These are phyloP conservation scores for Skeletonema marinoi DNA, from an alignment of 108 stramenopile genomes.

Conservation along the genomic window DNA sequence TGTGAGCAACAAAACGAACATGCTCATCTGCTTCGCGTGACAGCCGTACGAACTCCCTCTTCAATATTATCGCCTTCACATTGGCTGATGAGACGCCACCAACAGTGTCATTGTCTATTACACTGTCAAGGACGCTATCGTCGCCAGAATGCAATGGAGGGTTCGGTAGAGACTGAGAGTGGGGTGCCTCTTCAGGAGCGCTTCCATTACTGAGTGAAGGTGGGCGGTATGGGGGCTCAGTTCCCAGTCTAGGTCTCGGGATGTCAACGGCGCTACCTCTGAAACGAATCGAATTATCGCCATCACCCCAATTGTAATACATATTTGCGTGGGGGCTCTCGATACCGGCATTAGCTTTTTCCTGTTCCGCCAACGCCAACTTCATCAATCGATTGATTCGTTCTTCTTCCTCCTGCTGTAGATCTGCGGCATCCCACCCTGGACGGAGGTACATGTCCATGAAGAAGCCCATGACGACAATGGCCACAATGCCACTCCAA, in stretches of 20 bases:
- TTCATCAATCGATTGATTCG: slow-evolving; percentile 1
- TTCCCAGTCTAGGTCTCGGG: slow-evolving; percentile 10
- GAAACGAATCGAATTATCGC: slow-evolving; percentile 19
- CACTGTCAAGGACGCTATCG: not conserved
- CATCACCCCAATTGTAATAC: slow-evolving; percentile 47
- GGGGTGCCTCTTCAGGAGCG: not conserved
- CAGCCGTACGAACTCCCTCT: slow-evolving; percentile 42
- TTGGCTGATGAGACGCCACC: slow-evolving; percentile 26
- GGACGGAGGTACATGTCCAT: slow-evolving; percentile 65
- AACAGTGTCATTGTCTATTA: slow-evolving; percentile 4
- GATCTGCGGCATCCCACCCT: slow-evolving; percentile 33
- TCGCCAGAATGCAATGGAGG: not conserved
- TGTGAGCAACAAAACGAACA: slow-evolving; percentile 83
- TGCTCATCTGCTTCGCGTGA: slow-evolving; percentile 64
- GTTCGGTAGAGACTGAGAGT: not conserved
- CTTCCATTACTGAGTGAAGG: not conserved
- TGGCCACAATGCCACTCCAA: slow-evolving; percentile 75
- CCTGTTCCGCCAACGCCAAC: slow-evolving; percentile 25
- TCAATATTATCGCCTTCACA: slow-evolving; percentile 38
- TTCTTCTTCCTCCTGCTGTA: not conserved
- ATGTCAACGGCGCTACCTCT: slow-evolving; percentile 43
- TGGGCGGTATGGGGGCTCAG: not conserved
- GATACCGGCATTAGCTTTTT: not conserved
- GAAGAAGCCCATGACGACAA: slow-evolving; percentile 75
- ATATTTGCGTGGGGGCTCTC: not conserved